phyloP scores from a whole-genome alignment of 2,329 filamentous ascomycete species.

The Aspergillus neotritici region DNA sequence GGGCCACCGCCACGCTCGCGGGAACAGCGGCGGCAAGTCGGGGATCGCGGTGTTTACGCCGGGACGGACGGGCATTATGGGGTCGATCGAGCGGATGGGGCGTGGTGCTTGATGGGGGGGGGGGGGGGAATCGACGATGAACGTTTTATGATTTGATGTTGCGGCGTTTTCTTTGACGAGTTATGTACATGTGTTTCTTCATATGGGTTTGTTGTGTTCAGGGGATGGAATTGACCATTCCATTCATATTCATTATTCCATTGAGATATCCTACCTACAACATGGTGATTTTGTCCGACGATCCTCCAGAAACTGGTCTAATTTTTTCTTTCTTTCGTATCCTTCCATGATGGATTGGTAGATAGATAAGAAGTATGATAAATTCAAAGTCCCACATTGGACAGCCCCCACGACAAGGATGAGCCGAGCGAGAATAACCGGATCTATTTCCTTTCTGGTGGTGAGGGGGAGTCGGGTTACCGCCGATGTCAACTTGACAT shows the following conservation, averaged over 20 bases:
- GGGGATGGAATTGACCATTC: background rate
- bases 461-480: conserved; percentile 5
- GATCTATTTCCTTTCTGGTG: no score
- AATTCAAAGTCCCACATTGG: no score
- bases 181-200: background rate
- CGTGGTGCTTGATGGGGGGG: conserved; percentile 34
- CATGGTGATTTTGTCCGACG: conserved; percentile 14
- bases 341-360: no score
- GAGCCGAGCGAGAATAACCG: no score
- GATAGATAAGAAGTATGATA: no score
- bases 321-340: no score
- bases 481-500: conserved; percentile 1
- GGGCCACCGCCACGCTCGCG: conserved; percentile 23
- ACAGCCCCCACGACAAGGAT: no score
- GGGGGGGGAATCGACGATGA: no score
- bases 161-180: background rate
- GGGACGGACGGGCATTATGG: conserved; percentile 69
- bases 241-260: conserved; percentile 11
- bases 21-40: conserved; percentile 34
- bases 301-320: conserved; percentile 11
- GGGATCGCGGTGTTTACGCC: conserved; percentile 34
- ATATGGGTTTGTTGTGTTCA: background rate
- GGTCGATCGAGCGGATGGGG: conserved; percentile 83
- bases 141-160: background rate
- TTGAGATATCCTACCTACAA: conserved; percentile 23